A percentile compares a stretch with the other conserved stretches of the same genome.
Conservation (phyloP, 2,329 filamentous ascomycete genomes). For the Aspergillus fumigatus region DNA sequence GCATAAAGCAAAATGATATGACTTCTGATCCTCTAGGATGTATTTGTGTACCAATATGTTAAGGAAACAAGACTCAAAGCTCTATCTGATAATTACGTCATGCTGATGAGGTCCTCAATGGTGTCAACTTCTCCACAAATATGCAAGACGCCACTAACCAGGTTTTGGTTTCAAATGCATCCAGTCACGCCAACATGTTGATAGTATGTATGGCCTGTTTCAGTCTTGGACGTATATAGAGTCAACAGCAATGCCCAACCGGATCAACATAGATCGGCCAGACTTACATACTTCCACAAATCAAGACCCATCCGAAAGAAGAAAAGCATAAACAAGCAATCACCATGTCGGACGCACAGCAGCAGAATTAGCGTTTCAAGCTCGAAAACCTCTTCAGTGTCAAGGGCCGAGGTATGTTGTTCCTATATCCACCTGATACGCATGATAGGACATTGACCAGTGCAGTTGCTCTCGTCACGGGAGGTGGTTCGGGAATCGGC, state of each 20-base stretch:
- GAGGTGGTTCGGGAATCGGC: conserved; percentile 61
- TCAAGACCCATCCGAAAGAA: not conserved
- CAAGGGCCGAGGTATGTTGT: conserved; percentile 39
- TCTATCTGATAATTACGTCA: not conserved
- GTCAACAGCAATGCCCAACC: not conserved
- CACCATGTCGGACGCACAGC: conserved; percentile 24
- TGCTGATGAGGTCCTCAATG: not conserved
- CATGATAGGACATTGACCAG: not conserved
- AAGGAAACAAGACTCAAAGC: not conserved
- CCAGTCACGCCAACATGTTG: not conserved
- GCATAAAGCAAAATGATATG: not conserved
- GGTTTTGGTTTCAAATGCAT: not conserved
- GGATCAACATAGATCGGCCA: not conserved
- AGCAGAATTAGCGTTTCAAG: conserved; percentile 41
- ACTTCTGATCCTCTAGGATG: not conserved
- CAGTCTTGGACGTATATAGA: not conserved
- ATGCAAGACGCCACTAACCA: not conserved
- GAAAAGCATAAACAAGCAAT: not conserved
- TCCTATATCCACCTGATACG: not conserved
- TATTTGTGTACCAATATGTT: not conserved
- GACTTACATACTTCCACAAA: too few relatives aligned
- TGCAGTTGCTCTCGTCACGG: conserved; percentile 54
- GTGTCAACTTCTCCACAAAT: not conserved
- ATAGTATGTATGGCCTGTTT: not conserved
- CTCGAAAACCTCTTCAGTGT: conserved; percentile 52